phyloP scores from a whole-genome alignment of 305 asterid species.

The Fraxinus paxiana region DNA sequence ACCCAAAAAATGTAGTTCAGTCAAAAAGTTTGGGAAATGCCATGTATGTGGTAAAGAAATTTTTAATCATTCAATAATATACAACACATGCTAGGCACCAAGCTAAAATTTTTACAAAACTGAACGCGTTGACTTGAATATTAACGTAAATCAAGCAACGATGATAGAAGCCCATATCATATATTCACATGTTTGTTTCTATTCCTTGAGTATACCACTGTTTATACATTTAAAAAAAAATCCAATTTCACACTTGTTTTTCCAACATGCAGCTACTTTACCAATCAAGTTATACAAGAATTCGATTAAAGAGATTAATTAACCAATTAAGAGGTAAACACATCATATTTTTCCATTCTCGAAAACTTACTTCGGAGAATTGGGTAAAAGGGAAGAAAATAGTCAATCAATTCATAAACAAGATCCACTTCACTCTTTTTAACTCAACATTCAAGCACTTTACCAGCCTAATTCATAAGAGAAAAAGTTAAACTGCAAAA shows the following conservation, averaged over 20 bases:
- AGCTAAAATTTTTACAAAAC: neutral
- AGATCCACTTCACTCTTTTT: slow-evolving; percentile 17
- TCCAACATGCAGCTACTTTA: slow-evolving; percentile 31
- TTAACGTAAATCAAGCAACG: slow-evolving; percentile 1
- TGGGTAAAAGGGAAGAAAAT: neutral
- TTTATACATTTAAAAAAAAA: neutral
- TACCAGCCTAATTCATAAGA: slow-evolving; percentile 22
- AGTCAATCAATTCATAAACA: slow-evolving; percentile 8
- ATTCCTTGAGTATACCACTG: neutral
- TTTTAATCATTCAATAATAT: neutral
- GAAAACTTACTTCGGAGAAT: neutral
- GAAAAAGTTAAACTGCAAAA: neutral
- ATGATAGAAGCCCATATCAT: slow-evolving; percentile 1
- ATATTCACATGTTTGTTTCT: neutral
- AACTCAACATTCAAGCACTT: slow-evolving; percentile 14
- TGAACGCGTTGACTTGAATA: neutral
- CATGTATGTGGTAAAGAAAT: neutral
- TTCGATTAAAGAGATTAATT: neutral
- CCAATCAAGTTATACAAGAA: slow-evolving; percentile 19
- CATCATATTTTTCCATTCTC: neutral
- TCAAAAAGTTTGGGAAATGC: neutral
- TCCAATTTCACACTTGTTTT: slow-evolving; percentile 1
- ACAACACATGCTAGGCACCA: slow-evolving; percentile 12
- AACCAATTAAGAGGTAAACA: neutral
- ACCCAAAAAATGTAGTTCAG: neutral